phyloP scores from a whole-genome alignment of 2,329 filamentous ascomycete species.

The Cytospora paraplurivora region DNA sequence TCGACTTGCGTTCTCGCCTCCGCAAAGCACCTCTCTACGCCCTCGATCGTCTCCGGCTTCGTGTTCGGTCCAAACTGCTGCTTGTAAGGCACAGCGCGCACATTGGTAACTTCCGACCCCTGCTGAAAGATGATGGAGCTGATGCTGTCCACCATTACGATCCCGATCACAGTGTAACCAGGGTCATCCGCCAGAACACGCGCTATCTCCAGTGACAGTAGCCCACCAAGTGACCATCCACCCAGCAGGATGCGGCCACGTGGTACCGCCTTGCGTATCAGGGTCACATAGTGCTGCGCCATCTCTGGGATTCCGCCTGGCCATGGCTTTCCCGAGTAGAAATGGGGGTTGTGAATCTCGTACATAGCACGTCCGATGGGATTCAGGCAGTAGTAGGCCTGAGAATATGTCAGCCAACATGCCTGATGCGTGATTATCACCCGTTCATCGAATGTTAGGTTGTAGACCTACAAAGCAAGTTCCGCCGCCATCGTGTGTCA shows the following conservation, averaged over 20 bases:
- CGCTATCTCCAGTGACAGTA: constrained; percentile 54
- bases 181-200: constrained; percentile 43
- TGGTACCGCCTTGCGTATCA: constrained; percentile 45
- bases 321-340: constrained; percentile 50
- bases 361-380: constrained; percentile 52
- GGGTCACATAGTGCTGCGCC: constrained; percentile 51
- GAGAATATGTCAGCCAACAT: constrained; percentile 1
- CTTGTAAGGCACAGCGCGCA: constrained; percentile 34
- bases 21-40: constrained; percentile 44
- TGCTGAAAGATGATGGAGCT: constrained; percentile 35
- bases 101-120: constrained; percentile 24
- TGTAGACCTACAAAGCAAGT: constrained; percentile 50
- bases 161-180: constrained; percentile 47
- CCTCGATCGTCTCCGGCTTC: constrained; percentile 34
- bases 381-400: constrained; percentile 54
- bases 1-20: constrained; percentile 46
- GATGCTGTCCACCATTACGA: constrained; percentile 56
- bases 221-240: constrained; percentile 59
- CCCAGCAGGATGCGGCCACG: constrained; percentile 54
- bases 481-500: constrained; percentile 64
- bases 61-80: constrained; percentile 37
- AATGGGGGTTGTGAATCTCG: constrained; percentile 58
- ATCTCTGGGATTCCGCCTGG: constrained; percentile 57
- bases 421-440: background rate
- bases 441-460: no score